Evolutionary conservation across 2,329 filamentous ascomycete genomes (phyloP).

Genomic region (Ploettnerulaceae sp.): DNA sequence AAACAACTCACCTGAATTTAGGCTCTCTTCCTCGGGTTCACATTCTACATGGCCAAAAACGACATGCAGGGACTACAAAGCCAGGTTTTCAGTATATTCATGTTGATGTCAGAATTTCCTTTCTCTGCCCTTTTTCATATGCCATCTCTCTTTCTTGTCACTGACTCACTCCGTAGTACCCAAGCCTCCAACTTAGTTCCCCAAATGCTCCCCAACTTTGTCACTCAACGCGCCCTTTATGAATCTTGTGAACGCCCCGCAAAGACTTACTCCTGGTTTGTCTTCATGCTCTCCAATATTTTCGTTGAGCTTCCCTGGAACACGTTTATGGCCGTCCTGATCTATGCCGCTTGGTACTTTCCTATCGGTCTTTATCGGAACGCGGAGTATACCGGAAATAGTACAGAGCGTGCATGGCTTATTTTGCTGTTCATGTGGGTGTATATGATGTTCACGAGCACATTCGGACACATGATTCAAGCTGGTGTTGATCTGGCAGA

Average conservation of each 20-base stretch:
- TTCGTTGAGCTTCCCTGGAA: conserved; percentile 85
- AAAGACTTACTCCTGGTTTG: conserved; percentile 73
- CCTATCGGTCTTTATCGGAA: conserved; percentile 73
- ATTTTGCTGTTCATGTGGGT: conserved; percentile 72
- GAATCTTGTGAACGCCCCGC: conserved; percentile 67
- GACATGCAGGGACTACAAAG: conserved; percentile 61
- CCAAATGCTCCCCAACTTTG: conserved; percentile 68
- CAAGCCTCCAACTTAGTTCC: conserved; percentile 71
- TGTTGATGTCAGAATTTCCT: conserved; percentile 56
- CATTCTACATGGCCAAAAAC: conserved; percentile 59
- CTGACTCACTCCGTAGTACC: conserved; percentile 36
- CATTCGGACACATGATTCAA: conserved; percentile 75
- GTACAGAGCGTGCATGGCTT: conserved; percentile 65
- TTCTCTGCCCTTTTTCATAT: too few species aligned
- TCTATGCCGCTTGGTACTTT: conserved; percentile 82
- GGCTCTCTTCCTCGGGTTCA: conserved; percentile 62
- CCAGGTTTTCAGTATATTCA: conserved; percentile 69
- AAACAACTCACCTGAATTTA: too few species aligned
- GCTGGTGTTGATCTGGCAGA: conserved; percentile 75
- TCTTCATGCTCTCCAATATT: conserved; percentile 65
- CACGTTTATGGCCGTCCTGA: conserved; percentile 62
- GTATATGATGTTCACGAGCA: conserved; percentile 79
- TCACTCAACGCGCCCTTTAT: conserved; percentile 50
- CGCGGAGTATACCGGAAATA: conserved; percentile 54
- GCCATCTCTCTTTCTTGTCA: not conserved